Conservation (phyloP, 768 basidiomycete species). For the Termitomyces bulborhizus region DNA sequence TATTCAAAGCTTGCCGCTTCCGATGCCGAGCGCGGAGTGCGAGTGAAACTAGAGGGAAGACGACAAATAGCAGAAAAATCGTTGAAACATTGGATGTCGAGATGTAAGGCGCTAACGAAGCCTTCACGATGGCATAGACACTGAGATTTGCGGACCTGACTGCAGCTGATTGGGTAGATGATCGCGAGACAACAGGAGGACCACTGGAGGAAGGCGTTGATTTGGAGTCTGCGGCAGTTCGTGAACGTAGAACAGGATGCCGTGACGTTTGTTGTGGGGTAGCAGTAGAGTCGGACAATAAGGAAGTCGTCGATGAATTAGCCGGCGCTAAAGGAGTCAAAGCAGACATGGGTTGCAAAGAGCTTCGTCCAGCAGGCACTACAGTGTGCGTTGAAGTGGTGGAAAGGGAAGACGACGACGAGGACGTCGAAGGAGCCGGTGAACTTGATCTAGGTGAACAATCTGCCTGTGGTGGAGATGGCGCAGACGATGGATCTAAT, state of each 20-base stretch:
- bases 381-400: constrained; percentile 70
- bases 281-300: constrained; percentile 32
- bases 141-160: constrained; percentile 20
- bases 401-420: constrained; percentile 65
- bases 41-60: constrained; percentile 41
- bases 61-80: constrained; percentile 39
- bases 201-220: constrained; percentile 12
- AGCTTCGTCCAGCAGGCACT: constrained; percentile 39
- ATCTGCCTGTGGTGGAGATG: constrained; percentile 17
- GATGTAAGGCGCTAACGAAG: constrained; percentile 43
- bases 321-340: constrained; percentile 21
- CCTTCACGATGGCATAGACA: constrained; percentile 39
- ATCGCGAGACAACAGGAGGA: constrained; percentile 12
- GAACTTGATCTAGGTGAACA: constrained; percentile 34
- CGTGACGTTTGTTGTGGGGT: constrained; percentile 21
- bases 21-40: constrained; percentile 45
- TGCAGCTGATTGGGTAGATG: constrained; percentile 13
- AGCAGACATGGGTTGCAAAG: constrained; percentile 18
- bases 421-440: constrained; percentile 50
- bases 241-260: constrained; percentile 13
- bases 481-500: constrained; percentile 16
- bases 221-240: constrained; percentile 16
- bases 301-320: constrained; percentile 29
- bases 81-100: constrained; percentile 41
- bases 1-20: constrained; percentile 23